Percentiles rank a stretch among this genome's conserved stretches.
These are phyloP conservation scores for Sextonia rubra DNA, from an alignment of 164 flowering plant species.

Conservation along the genomic window DNA sequence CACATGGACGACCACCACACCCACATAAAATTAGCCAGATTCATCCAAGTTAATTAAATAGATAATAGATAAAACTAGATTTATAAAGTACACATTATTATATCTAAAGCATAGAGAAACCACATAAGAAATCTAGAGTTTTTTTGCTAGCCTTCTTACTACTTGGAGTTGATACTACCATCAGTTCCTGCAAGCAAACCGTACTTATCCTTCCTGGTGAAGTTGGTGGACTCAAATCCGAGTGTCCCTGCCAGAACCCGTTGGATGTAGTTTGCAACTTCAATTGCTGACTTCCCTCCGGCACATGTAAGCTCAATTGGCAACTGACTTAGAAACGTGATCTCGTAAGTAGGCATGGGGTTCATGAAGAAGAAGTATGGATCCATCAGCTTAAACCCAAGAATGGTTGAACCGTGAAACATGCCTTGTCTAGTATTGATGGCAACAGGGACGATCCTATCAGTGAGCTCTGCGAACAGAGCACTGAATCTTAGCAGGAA, in stretches of 20 bases:
- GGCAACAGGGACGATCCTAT: conserved; percentile 80
- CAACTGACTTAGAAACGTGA: conserved; percentile 68
- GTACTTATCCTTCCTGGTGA: conserved; percentile 61
- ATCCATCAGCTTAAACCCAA: conserved; percentile 62
- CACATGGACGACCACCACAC: too few species aligned
- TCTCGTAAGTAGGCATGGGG: conserved; percentile 68
- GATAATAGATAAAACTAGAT: too few species aligned
- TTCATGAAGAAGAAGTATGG: conserved; percentile 86
- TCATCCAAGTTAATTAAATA: too few species aligned
- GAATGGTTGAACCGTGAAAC: conserved; percentile 61
- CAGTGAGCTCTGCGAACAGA: conserved; percentile 76
- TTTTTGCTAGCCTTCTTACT: conserved; percentile 2
- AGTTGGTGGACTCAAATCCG: conserved; percentile 53
- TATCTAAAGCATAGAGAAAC: too few species aligned
- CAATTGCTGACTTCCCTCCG: conserved; percentile 47
- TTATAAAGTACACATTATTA: too few species aligned
- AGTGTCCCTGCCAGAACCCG: conserved; percentile 36
- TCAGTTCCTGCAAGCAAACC: conserved; percentile 40
- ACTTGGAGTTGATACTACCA: conserved; percentile 28
- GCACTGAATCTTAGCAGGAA: conserved; percentile 76
- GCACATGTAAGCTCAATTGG: conserved; percentile 59
- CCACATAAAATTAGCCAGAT: too few species aligned
- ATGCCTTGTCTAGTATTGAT: conserved; percentile 54
- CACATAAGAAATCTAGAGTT: too few species aligned
- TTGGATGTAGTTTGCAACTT: conserved; percentile 60